Percentiles rank a stretch among this genome's conserved stretches.
phyloP scores from a whole-genome alignment of 495 filamentous ascomycete species.

The Cudoniella acicularis region DNA sequence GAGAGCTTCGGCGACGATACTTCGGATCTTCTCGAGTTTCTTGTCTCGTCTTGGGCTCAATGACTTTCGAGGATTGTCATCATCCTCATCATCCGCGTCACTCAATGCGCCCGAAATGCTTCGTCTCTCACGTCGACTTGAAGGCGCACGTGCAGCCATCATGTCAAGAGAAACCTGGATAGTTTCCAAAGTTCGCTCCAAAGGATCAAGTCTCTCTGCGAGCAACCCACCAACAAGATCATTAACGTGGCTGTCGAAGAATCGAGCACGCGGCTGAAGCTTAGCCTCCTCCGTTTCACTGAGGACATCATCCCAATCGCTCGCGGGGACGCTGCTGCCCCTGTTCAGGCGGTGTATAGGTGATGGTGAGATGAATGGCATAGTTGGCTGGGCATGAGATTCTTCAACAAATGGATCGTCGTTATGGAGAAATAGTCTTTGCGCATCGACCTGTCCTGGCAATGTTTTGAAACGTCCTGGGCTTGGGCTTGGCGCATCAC shows the following conservation, averaged over 20 bases:
- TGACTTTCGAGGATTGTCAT: slow-evolving; percentile 63
- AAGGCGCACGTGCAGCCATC: slow-evolving; percentile 36
- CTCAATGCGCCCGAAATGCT: slow-evolving; percentile 61
- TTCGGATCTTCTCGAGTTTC: slow-evolving; percentile 78
- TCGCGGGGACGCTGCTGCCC: slow-evolving; percentile 61
- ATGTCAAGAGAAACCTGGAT: slow-evolving; percentile 67
- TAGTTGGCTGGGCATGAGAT: neutral
- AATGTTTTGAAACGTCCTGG: slow-evolving; percentile 53
- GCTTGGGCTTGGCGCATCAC: slow-evolving; percentile 74
- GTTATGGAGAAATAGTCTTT: slow-evolving; percentile 32
- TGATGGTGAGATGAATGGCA: slow-evolving; percentile 39
- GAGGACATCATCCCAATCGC: slow-evolving; percentile 88
- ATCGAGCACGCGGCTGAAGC: slow-evolving; percentile 64
- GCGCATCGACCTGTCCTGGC: slow-evolving; percentile 26
- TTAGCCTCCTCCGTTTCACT: slow-evolving; percentile 79
- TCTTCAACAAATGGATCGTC: slow-evolving; percentile 25
- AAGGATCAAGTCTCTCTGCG: slow-evolving; percentile 67
- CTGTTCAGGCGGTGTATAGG: slow-evolving; percentile 64
- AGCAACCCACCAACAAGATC: slow-evolving; percentile 77
- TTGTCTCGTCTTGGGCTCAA: slow-evolving; percentile 66
- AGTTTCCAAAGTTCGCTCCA: slow-evolving; percentile 69
- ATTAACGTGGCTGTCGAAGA: slow-evolving; percentile 87
- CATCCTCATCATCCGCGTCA: slow-evolving; percentile 91
- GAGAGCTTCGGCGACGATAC: slow-evolving; percentile 75
- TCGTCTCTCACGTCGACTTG: slow-evolving; percentile 43